A percentile compares a stretch with the other conserved stretches of the same genome.
These are phyloP conservation scores for Aureobasidium sp. DNA, from an alignment of 2,329 filamentous ascomycete species.

Conservation along the genomic window DNA sequence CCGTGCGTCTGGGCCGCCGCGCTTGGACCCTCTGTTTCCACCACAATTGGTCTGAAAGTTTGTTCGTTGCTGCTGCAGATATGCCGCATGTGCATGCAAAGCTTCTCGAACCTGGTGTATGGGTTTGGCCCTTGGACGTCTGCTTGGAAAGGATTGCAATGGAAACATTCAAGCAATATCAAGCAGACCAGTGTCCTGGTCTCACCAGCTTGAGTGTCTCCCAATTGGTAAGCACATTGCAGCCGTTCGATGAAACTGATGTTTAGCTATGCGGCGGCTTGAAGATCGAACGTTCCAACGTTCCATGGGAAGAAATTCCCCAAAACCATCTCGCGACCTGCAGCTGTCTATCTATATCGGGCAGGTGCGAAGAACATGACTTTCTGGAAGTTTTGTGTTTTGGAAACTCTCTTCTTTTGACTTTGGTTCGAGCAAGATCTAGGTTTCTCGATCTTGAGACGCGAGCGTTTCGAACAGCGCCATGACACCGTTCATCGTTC, in stretches of 20 bases:
- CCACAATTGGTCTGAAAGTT: neutral
- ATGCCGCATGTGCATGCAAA: neutral
- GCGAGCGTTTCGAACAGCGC: neutral
- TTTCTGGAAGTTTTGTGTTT: neutral
- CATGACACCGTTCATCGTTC: neutral
- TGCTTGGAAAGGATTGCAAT: neutral
- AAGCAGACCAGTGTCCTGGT: neutral
- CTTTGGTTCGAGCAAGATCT: neutral
- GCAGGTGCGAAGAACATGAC: neutral
- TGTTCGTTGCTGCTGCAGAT: neutral
- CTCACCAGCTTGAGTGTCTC: neutral
- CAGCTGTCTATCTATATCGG: neutral
- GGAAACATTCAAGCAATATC: neutral
- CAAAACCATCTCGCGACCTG: neutral
- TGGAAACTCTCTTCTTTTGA: neutral
- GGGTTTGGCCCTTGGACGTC: neutral
- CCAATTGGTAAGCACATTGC: neutral
- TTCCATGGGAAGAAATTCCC: neutral
- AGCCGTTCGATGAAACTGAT: neutral
- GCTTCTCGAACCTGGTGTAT: neutral
- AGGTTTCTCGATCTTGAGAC: neutral
- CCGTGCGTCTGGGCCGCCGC: neutral
- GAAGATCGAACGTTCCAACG: neutral
- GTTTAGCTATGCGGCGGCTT: neutral
- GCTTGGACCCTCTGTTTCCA: slow-evolving; percentile 2